These are phyloP conservation scores for Flammula alnicola DNA, from an alignment of 1,284 basidiomycete species.

Conservation along the genomic window DNA sequence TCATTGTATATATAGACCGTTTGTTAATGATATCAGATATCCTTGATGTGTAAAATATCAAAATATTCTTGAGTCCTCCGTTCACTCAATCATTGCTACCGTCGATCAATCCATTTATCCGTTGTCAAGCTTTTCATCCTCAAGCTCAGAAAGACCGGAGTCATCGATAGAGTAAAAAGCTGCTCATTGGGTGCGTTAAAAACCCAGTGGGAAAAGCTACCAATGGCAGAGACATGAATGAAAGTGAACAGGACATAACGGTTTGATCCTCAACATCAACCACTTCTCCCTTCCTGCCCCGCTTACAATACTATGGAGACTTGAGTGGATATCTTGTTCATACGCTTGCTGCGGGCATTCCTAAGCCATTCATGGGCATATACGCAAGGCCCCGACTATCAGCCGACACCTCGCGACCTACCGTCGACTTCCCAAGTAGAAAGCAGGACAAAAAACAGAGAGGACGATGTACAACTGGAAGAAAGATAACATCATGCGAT, in stretches of 20 bases:
- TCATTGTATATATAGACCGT: slow-evolving; percentile 3
- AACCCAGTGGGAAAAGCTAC: slow-evolving; percentile 24
- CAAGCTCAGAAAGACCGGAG: background rate
- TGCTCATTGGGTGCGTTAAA: slow-evolving; percentile 21
- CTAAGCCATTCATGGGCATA: too few relatives aligned
- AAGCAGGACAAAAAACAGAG: too few relatives aligned
- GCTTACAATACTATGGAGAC: background rate
- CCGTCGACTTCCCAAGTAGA: too few relatives aligned
- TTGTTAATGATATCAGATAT: background rate
- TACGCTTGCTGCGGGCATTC: too few relatives aligned
- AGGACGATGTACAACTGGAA: too few relatives aligned
- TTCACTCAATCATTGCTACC: too few relatives aligned
- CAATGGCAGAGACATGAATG: slow-evolving; percentile 18
- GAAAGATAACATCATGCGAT: too few relatives aligned
- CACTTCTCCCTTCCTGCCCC: background rate
- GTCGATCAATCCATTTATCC: background rate
- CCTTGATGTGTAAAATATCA: too few relatives aligned
- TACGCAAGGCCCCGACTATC: too few relatives aligned
- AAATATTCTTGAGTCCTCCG: too few relatives aligned
- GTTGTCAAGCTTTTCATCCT: slow-evolving; percentile 2
- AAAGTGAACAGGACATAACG: background rate
- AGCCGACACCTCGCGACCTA: too few relatives aligned
- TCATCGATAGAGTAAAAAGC: background rate
- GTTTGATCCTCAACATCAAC: background rate
- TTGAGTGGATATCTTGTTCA: too few relatives aligned